Evolutionary conservation across 495 filamentous ascomycete genomes (phyloP).

Genomic region (Aspergillus kassunensis): DNA sequence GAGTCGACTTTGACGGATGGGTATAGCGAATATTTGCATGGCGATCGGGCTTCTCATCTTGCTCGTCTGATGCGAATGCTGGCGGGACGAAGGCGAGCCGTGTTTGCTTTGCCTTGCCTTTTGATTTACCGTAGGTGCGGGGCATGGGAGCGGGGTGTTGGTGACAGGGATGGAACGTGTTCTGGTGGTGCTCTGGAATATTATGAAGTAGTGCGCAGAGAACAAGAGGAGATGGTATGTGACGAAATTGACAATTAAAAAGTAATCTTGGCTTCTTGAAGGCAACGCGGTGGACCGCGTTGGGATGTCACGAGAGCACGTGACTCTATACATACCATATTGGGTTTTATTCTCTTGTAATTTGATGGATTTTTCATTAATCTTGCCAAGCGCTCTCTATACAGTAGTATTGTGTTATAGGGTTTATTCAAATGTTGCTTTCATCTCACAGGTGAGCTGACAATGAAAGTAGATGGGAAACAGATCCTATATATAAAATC

Average conservation of each 20-base stretch:
- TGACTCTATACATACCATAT: constrained; percentile 10
- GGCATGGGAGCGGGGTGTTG: constrained; percentile 28
- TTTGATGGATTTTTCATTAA: too few relatives aligned
- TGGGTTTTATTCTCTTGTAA: background rate
- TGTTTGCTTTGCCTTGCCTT: constrained; percentile 45
- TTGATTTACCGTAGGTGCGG: constrained; percentile 37
- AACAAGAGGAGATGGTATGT: background rate
- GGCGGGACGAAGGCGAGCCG: constrained; percentile 42
- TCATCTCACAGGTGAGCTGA: too few relatives aligned
- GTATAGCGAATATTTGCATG: constrained; percentile 37
- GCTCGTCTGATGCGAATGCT: constrained; percentile 15
- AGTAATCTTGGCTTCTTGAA: background rate
- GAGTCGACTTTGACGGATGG: constrained; percentile 31
- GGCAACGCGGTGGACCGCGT: constrained; percentile 21
- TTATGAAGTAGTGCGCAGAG: background rate
- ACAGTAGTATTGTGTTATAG: too few relatives aligned
- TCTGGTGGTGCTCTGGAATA: background rate
- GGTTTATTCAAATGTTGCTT: too few relatives aligned
- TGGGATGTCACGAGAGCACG: constrained; percentile 21
- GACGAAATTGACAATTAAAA: too few relatives aligned
- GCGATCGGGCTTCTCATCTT: constrained; percentile 22
- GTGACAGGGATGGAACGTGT: background rate
- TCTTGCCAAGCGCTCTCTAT: too few relatives aligned
- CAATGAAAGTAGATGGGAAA: too few relatives aligned
- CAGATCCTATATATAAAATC: too few relatives aligned